phyloP scores from a whole-genome alignment of 345 rosid species.

The Lepidium didymum region DNA sequence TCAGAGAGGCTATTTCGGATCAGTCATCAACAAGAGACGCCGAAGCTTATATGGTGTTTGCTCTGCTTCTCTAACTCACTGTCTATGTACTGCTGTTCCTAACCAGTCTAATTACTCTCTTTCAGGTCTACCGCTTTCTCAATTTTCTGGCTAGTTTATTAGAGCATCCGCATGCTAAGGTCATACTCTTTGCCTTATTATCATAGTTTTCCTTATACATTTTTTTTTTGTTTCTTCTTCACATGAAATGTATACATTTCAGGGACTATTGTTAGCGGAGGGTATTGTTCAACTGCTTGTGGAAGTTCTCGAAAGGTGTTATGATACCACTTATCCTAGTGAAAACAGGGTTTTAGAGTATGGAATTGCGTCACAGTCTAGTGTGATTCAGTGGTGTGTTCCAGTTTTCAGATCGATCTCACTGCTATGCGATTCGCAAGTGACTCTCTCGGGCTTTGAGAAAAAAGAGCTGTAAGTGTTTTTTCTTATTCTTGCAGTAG shows the following conservation, averaged over 20 bases:
- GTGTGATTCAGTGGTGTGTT: constrained; percentile 54
- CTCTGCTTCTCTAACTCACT: constrained; percentile 18
- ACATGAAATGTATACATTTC: constrained; percentile 19
- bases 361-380: constrained; percentile 39
- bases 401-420: constrained; percentile 70
- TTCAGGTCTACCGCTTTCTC: constrained; percentile 69
- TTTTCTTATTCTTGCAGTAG: constrained; percentile 19
- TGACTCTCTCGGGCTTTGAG: constrained; percentile 32
- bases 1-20: constrained; percentile 44
- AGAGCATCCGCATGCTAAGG: constrained; percentile 92
- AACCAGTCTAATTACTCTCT: constrained; percentile 12
- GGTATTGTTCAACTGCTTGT: constrained; percentile 51
- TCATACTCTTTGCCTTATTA: constrained; percentile 24
- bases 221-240: neutral
- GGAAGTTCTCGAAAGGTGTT: constrained; percentile 61
- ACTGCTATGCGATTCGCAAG: constrained; percentile 48
- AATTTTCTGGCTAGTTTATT: constrained; percentile 66
- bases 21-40: constrained; percentile 38
- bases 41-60: constrained; percentile 71
- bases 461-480: constrained; percentile 54
- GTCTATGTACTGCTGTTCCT: constrained; percentile 13
- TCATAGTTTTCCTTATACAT: neutral
- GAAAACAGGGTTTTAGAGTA: constrained; percentile 38
- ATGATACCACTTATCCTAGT: constrained; percentile 46
- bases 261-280: constrained; percentile 65